Percentiles rank a stretch among this genome's conserved stretches.
These are phyloP conservation scores for Fusarium drepaniforme DNA, from an alignment of 2,329 filamentous ascomycete genomes.

Conservation along the genomic window DNA sequence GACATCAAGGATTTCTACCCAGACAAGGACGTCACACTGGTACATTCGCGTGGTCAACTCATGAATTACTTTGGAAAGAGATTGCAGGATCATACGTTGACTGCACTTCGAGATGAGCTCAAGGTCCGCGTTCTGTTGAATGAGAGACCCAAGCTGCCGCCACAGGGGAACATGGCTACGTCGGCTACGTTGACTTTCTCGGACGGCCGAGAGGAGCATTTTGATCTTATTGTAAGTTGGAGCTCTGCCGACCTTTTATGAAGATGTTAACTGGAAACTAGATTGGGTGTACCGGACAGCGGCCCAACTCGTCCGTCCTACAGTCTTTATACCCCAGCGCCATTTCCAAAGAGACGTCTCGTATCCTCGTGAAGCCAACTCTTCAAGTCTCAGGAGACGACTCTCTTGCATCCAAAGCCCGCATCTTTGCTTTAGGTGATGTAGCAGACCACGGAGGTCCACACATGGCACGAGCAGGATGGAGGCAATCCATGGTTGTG, in stretches of 20 bases:
- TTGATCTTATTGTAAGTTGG: neutral
- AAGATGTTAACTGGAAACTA: neutral
- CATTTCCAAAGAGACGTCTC: neutral
- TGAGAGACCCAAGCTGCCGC: constrained; percentile 5
- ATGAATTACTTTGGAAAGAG: constrained; percentile 1
- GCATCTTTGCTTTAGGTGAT: constrained; percentile 14
- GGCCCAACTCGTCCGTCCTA: constrained; percentile 4
- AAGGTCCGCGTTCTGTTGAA: neutral
- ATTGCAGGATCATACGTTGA: neutral
- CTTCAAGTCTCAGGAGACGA: neutral
- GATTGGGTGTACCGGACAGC: constrained; percentile 17
- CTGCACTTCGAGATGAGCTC: neutral
- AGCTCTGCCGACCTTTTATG: neutral
- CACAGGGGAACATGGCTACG: neutral
- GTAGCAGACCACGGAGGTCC: constrained; percentile 7
- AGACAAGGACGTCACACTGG: constrained; percentile 3
- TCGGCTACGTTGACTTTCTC: neutral
- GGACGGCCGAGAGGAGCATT: neutral
- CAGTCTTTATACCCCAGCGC: neutral
- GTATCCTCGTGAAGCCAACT: constrained; percentile 1
- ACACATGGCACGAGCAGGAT: constrained; percentile 6
- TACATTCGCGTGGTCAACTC: constrained; percentile 6
- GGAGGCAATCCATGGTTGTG: neutral
- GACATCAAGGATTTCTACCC: constrained; percentile 14
- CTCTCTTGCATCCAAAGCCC: neutral